Base-by-base conservation (phyloP, 306 rosid species). In the Herpetospermum pedunculosum region DNA sequence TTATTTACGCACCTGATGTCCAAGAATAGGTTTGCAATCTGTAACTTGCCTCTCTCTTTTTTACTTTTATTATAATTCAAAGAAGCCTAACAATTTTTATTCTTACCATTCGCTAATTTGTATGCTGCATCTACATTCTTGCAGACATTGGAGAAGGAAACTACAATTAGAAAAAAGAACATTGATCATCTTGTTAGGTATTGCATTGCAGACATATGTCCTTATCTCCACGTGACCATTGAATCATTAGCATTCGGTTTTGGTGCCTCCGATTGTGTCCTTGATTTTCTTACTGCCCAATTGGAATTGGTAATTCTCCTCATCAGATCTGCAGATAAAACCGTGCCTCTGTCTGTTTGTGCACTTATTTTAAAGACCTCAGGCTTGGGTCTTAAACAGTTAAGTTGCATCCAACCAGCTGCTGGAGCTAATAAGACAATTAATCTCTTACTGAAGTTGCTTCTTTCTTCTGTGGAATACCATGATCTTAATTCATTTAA, bases 391-490 rank as follows among this genome's bases (percentile, higher is more conserved):
- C 94, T 94, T 68, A 87, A 86, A 84, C 76, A 80, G 26, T 79
- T 94, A 78, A 77, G 83, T 81, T 93, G 84, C 72, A 80, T 87
- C 54, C 81, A 86, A 79, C 75, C 79, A 69, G 77, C 85, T 75
- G 84, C 82, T 11, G 82, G 78, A 68, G 87, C 87, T 73, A 83
- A 77, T 53, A 67, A 81, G 79, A 84, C 84, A 38, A 73, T 86
- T 58, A 86, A 78, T 80, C 80, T 85, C 69, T 83, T 89, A 30
- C 88, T 94, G 65, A 79, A 83, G 32, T 77, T 94, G 83, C 85
- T 94, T 83, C 96, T 89, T 74, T 91, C 73, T 18, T 85, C 91
- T 21, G 80, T 91, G 80, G 89, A 91, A 78, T 84, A 73, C 78
- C 80, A 83, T 78, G 77, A 80, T 75, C 77, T 72, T 59, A 57